These are phyloP conservation scores for Hydrangea macrophylla DNA, from an alignment of 148 eudicot species.

Conservation along the genomic window DNA sequence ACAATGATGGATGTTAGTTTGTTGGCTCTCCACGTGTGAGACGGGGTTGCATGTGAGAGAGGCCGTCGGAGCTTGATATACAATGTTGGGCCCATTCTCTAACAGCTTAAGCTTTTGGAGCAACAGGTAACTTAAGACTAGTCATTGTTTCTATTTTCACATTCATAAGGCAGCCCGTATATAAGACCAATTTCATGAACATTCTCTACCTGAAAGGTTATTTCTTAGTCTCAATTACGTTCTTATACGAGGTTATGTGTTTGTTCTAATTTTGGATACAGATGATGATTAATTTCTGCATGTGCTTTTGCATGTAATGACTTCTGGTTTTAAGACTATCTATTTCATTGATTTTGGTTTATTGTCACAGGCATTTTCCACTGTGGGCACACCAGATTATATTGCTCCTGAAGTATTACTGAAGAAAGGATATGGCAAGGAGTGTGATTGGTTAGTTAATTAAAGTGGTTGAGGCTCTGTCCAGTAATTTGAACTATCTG, in stretches of 20 bases:
- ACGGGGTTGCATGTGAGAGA: too few relatives aligned
- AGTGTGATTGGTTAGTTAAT: constrained; percentile 68
- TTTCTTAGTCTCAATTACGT: background rate
- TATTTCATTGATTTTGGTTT: constrained; percentile 8
- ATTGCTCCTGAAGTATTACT: constrained; percentile 68
- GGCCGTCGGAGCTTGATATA: too few relatives aligned
- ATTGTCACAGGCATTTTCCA: constrained; percentile 59
- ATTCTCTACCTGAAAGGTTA: background rate
- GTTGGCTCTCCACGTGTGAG: too few relatives aligned
- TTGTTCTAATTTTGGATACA: background rate
- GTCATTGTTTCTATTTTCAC: background rate
- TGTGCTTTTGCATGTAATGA: background rate
- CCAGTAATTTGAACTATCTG: background rate
- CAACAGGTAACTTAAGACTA: too few relatives aligned
- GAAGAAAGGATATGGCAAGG: constrained; percentile 62
- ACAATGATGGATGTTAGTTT: too few relatives aligned
- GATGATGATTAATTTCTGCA: background rate
- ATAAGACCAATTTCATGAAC: background rate
- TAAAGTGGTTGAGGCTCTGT: background rate
- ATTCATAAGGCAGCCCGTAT: background rate
- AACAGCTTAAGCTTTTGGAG: too few relatives aligned
- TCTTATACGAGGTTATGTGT: background rate
- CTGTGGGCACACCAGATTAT: constrained; percentile 79
- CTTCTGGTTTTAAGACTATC: background rate
- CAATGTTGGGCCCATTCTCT: too few relatives aligned